Base-by-base conservation (phyloP, 352 stramenopile genomes). In the Globisporangium nunn region DNA sequence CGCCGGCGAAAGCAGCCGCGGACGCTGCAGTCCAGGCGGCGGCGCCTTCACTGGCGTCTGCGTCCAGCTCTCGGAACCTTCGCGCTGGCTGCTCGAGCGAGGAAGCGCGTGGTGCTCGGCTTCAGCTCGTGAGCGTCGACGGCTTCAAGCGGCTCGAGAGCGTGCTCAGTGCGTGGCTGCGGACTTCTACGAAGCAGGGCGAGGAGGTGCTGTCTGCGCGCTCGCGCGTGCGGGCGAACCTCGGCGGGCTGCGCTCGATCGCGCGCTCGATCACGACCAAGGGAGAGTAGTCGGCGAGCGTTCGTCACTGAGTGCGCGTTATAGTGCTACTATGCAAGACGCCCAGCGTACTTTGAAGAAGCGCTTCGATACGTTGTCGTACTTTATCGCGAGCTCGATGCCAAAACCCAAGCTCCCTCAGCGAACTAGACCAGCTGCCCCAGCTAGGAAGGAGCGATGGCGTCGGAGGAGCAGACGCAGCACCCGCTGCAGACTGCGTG, bases 401-500 rank as follows among this genome's bases (percentile, higher is more conserved):
- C 23, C 23, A 23, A 23, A 23, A 23, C 23, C 23, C 23, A 23
- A 23, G 23, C 23, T 23, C 23, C 23, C 23, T 23, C 23, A 37
- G 43, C 29, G 43, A 53, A 46, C 58, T 23, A 23, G 23, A 23
- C 23, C 23, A 23, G 23, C 23, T 23, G 23, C 23, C 23, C 23
- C 23, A 23, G 23, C 23, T 23, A 23, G 23, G 23, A 23, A 23
- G 23, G 14, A n/a, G 66, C 49, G 39, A 85, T 80, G 70, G 71
- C 72, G 48, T 74, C 66, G 1, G 70, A 81, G 58, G 73, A 70
- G 46, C 75, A 84, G 55, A 83, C 81, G 62, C 55, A 59, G 51
- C 82, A 96, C 63, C 66, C 72, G 59, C 75, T 96, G 33, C 77
- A 96, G 59, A 83, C 80, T 50, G 77, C 75, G 50, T 96, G 87